Evolutionary conservation across 176 grass and related monocot species (phyloP), one percentile per base, ranked within the genome.

Genomic region (Eragrostis nindensis): DNA sequence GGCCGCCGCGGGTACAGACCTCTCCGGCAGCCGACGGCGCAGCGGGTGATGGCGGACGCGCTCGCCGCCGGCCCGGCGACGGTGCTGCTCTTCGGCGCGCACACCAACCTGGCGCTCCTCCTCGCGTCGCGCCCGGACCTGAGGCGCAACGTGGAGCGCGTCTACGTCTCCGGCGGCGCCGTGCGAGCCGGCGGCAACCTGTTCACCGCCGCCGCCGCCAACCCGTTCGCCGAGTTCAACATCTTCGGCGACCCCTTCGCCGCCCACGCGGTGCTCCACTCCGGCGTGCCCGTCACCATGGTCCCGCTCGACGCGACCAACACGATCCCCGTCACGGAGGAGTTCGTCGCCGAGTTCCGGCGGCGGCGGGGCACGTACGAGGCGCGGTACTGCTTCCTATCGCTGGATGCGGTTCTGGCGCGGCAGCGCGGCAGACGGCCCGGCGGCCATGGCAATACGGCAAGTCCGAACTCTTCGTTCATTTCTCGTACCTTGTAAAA

Each of bases 151-250:
- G 84, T 97, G 10, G 89, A 88, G 72, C 91, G 48, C 71, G 70
- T 94, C 47, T 94, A 94, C 73, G 25, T 90, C 69, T 92, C 89
- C 82, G 94, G 94, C 40, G 94, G 94, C 39, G 87, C 55, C 29
- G 84, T 97, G 3, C 44, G 89, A 71, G 74, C 76, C 39, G 19
- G 32, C 6, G 89, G 94, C 13, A 97, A 94, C 81, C 46, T 97
- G 43, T 97, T 92, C 78, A 90, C 87, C n/a, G 87, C 83, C 27
- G 66, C 68, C 87, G 25, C 39, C 18, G 45, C 86, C 76, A 92
- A 97, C 87, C 92, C 92, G 29, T 81, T 84, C 60, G 94, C 94
- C 6, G 94, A 97, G 75, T 97, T 89, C 92, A 97, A 97, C 78
- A 54, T 97, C 5, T 97, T 97, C 62, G 53, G 61, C 21, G 94